Evolutionary conservation across 306 rosid species (phyloP), one percentile per base, ranked within the genome.

Genomic region (Citrullus mucosospermus): DNA sequence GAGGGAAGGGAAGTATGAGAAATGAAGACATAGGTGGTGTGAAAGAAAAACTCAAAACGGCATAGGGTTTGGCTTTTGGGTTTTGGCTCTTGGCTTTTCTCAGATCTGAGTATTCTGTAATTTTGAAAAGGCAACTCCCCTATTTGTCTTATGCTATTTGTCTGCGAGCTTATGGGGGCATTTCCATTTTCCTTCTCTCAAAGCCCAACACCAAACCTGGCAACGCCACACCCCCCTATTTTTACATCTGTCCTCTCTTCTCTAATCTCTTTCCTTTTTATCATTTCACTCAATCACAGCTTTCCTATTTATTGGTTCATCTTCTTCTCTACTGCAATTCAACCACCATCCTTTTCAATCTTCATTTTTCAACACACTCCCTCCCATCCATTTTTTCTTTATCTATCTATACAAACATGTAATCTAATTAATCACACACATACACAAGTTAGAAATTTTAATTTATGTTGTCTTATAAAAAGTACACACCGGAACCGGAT

Each of bases 131-230:
- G 8, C 77, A 73, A 71, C 77, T 73, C 61, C 2, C 1, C 25
- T 13, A 3, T 72, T 72, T 73, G 77, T 73, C 77, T 73, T 73
- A 51, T 73, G 61, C 77, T 28, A 73, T 73, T 73, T 73, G 77
- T 73, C 77, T 51, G 8, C 28, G 15, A 28, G 61, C 12, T 0
- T 6, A 28, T 15, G 77, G 77, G 60, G 39, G 61, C 61, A 51
- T 73, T 73, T 50, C 13, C 28, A 34, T 34, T 34, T 22, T 32
- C 67, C 15, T 51, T 38, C 51, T 25, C 39, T 0, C 18, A 12
- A 6, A 14, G 12, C 50, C 22, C 41, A 67, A 67, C 15, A 3
- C 11, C 50, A 14, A 63, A 13, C 44, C 70, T 63, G 44, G 43
- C 44, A 63, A 32, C 4, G 70, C 14, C 28, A 66, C 51, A 8